Evolutionary conservation across 768 basidiomycete species (phyloP), one percentile per base, ranked within the genome.

Genomic region (Phaeolepiota aurea): DNA sequence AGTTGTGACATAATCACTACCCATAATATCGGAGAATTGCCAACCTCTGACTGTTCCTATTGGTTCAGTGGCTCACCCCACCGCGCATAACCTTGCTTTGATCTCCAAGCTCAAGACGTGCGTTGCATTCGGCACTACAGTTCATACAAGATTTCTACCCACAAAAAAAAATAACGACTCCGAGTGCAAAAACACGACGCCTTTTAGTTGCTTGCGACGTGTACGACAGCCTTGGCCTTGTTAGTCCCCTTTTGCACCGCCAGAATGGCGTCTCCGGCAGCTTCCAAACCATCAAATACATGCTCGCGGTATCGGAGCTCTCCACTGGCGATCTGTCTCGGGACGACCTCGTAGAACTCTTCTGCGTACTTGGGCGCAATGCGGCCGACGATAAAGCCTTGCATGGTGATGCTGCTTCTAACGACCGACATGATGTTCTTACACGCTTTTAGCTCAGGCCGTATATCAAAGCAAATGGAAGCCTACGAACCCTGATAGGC

Each of bases 301-400:
- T 76, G 65, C 44, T 78, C 77, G 5, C 46, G 55, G 35, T 68
- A 63, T 51, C 70, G 72, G 37, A 77, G 44, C 49, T 74, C 64
- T 2, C 76, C 74, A 2, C 52, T 59, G 3, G 62, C 67, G 21
- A 78, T 47, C 32, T 59, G 55, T 3, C 53, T 50, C 3, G 73
- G 68, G 2, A 77, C 39, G 3, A 53, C 59, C 7, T 52, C 51
- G 38, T 64, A 65, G 55, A 79, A 79, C 4, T 58, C 65, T 4
- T 57, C 56, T 2, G 40, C 33, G 51, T 69, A 66, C 47, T 70
- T 69, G 4, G 52, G 46, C 2, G 49, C 33, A 11, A 66, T 54
- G 5, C 33, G 47, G 25, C 4, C 34, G 10, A 68, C 57, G 36
- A 72, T 55, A 53, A 79, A 73, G 0, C 62, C 57, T 20, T 51